Percentiles rank a stretch among this genome's conserved stretches.
These are phyloP conservation scores for Silene noctiflora DNA, from an alignment of 179 eudicot species.

Conservation along the genomic window DNA sequence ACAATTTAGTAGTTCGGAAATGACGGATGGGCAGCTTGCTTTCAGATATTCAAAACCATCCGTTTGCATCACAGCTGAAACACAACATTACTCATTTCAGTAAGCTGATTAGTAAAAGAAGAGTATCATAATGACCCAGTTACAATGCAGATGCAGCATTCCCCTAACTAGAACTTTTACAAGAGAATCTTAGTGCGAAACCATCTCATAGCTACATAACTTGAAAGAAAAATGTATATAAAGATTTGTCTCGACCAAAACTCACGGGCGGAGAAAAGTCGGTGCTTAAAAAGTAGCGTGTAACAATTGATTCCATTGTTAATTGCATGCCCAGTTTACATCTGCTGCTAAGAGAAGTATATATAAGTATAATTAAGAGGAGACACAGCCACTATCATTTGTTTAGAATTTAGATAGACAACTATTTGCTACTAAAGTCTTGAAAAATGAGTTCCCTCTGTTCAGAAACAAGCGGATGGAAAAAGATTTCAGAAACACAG, in stretches of 20 bases:
- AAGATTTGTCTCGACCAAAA: too few species aligned
- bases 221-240: too few species aligned
- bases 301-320: too few species aligned
- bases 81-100: slow-evolving; percentile 20
- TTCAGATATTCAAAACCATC: slow-evolving; percentile 85
- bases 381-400: too few species aligned
- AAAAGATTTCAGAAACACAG: too few species aligned
- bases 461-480: not conserved
- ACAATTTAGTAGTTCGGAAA: slow-evolving; percentile 67
- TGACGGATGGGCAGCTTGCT: slow-evolving; percentile 75
- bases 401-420: not conserved
- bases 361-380: too few species aligned
- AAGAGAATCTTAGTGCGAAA: too few species aligned
- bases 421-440: not conserved
- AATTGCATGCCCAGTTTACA: too few species aligned
- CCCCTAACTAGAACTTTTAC: not conserved
- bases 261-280: too few species aligned
- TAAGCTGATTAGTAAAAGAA: not conserved
- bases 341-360: too few species aligned
- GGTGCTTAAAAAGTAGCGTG: too few species aligned
- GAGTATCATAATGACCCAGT: not conserved
- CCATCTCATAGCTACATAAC: too few species aligned
- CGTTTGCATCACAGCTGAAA: slow-evolving; percentile 92
- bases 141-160: not conserved
- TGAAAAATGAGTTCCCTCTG: not conserved